Evolutionary conservation across 2,329 filamentous ascomycete genomes (phyloP).

Genomic region (Sphaerulina populicola): DNA sequence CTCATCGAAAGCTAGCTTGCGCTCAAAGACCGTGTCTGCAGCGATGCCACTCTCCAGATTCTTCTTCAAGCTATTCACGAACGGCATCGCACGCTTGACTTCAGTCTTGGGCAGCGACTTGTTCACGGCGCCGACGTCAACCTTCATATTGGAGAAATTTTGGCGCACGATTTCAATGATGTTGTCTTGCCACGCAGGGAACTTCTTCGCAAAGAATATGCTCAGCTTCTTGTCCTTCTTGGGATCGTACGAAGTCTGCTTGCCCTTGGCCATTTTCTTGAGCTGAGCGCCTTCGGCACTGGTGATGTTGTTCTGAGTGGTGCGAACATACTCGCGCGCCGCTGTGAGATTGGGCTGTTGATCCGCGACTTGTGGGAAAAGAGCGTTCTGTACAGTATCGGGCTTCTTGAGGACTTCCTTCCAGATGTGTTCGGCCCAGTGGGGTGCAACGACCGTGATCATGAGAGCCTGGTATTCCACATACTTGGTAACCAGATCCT

Average conservation of each 20-base stretch:
- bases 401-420: conserved; percentile 74
- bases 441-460: conserved; percentile 75
- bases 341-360: conserved; percentile 62
- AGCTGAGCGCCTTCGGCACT: conserved; percentile 73
- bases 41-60: conserved; percentile 58
- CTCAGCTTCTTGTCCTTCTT: conserved; percentile 87
- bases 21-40: conserved; percentile 65
- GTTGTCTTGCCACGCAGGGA: conserved; percentile 85
- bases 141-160: conserved; percentile 55
- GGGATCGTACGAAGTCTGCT: conserved; percentile 74
- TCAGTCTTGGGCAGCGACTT: conserved; percentile 74
- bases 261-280: conserved; percentile 91
- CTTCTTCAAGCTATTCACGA: conserved; percentile 80
- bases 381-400: conserved; percentile 67
- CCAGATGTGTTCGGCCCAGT: conserved; percentile 94
- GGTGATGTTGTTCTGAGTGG: conserved; percentile 67
- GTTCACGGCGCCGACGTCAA: conserved; percentile 75
- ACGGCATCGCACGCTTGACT: conserved; percentile 98
- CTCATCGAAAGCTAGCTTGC: conserved; percentile 84
- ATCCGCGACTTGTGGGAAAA: conserved; percentile 62
- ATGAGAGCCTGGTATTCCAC: conserved; percentile 79
- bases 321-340: conserved; percentile 71
- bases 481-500: conserved; percentile 68
- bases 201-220: conserved; percentile 71
- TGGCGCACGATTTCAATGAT: conserved; percentile 73